These are phyloP conservation scores for Colletotrichum navitas DNA, from an alignment of 2,329 filamentous ascomycete genomes.

Conservation along the genomic window DNA sequence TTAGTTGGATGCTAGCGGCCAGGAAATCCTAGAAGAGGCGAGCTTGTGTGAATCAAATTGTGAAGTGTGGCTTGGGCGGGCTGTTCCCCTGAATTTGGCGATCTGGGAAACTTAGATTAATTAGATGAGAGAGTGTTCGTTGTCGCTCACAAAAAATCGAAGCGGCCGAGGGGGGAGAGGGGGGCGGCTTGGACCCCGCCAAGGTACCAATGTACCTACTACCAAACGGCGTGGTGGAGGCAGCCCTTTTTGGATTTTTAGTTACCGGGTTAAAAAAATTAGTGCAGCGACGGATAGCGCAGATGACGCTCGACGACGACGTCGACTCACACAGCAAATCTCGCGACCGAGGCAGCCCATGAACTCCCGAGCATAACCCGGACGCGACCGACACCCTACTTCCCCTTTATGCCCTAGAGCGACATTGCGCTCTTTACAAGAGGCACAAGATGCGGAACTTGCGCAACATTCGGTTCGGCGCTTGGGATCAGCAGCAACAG, in stretches of 20 bases:
- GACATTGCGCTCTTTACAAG: slow-evolving; percentile 14
- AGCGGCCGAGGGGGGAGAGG: neutral
- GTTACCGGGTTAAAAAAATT: slow-evolving; percentile 18
- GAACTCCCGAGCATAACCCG: slow-evolving; percentile 18
- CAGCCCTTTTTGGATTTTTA: slow-evolving; percentile 7
- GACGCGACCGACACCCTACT: neutral
- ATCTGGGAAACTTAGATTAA: neutral
- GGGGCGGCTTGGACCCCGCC: slow-evolving; percentile 32
- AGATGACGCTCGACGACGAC: neutral
- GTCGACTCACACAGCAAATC: slow-evolving; percentile 29
- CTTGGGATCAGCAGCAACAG: slow-evolving; percentile 64
- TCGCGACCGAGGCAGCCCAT: slow-evolving; percentile 17
- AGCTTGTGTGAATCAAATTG: slow-evolving; percentile 11
- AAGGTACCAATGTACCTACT: slow-evolving; percentile 28
- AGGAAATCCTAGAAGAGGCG: slow-evolving; percentile 5
- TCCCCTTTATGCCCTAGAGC: slow-evolving; percentile 13
- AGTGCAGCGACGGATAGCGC: slow-evolving; percentile 11
- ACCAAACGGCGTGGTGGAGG: slow-evolving; percentile 12
- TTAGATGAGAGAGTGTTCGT: neutral
- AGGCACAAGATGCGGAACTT: slow-evolving; percentile 82
- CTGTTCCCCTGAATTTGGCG: slow-evolving; percentile 13
- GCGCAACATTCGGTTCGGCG: slow-evolving; percentile 78
- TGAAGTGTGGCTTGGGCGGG: slow-evolving; percentile 25
- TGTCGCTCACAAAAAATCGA: neutral
- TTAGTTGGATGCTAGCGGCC: slow-evolving; percentile 1